A percentile compares a stretch with the other conserved stretches of the same genome.
phyloP scores from a whole-genome alignment of 139 green algal genomes.

The Spirogloea muscicola region DNA sequence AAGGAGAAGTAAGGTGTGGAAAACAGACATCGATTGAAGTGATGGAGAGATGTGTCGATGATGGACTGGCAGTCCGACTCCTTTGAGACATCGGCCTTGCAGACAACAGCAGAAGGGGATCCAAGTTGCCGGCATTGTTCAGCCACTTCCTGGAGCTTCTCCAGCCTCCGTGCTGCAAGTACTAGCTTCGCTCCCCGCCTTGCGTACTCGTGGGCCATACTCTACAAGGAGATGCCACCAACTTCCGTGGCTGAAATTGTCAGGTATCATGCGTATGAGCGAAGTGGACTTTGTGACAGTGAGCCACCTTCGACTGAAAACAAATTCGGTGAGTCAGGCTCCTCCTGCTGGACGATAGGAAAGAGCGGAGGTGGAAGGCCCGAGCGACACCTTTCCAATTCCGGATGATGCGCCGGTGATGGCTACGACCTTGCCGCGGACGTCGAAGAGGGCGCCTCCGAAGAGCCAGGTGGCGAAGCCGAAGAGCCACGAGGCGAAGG shows the following conservation, averaged over 20 bases:
- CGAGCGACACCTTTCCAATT: conserved; percentile 19
- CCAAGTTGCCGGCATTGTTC: conserved; percentile 6
- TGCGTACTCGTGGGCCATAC: conserved; percentile 48
- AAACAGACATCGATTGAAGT: too few species aligned
- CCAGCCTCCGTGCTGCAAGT: conserved; percentile 27
- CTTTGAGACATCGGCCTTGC: conserved; percentile 27
- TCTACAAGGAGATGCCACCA: neutral
- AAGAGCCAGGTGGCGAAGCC: too few species aligned
- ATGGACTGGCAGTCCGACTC: conserved; percentile 40
- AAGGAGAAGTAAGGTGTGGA: too few species aligned
- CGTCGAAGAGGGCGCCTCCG: too few species aligned
- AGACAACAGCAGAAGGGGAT: neutral
- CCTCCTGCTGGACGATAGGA: too few species aligned
- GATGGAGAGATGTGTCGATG: conserved; percentile 14
- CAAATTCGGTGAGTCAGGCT: too few species aligned
- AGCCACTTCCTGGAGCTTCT: conserved; percentile 6
- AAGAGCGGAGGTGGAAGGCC: too few species aligned
- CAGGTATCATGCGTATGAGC: too few species aligned
- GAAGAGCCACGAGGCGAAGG: too few species aligned
- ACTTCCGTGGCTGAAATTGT: too few species aligned
- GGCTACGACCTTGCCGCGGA: conserved; percentile 22
- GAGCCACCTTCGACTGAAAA: too few species aligned
- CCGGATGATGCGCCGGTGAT: conserved; percentile 36
- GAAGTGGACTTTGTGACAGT: too few species aligned
- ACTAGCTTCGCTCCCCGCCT: conserved; percentile 14